Conservation (phyloP, 805 yeast genomes). For the Lipomyces yamadae region DNA sequence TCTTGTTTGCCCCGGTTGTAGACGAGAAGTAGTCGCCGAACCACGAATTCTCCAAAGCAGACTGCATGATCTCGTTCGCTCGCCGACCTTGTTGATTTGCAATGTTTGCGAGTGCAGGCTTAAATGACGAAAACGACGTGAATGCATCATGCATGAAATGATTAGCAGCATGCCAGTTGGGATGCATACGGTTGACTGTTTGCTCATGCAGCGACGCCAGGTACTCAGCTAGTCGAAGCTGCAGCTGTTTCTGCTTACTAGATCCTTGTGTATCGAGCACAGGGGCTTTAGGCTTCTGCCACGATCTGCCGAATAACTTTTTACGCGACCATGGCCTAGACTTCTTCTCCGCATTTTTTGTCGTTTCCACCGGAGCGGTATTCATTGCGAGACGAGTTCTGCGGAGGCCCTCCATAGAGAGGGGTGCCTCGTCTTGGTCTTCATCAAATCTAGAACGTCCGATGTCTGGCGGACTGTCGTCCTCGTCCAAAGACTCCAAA, state of each 20-base stretch:
- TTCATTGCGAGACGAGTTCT: constrained; percentile 1
- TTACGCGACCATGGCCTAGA: constrained; percentile 17
- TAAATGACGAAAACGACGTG: constrained; percentile 26
- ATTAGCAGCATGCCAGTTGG: constrained; percentile 32
- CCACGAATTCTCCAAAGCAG: constrained; percentile 32
- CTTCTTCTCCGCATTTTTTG: constrained; percentile 19
- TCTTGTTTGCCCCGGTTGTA: constrained; percentile 4
- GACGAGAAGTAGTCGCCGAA: constrained; percentile 25
- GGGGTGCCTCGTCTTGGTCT: constrained; percentile 16
- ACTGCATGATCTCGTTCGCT: constrained; percentile 25
- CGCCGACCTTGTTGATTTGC: constrained; percentile 30
- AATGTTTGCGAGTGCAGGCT: constrained; percentile 32
- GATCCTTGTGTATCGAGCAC: constrained; percentile 9
- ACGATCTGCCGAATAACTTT: constrained; percentile 11
- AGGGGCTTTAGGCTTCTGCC: neutral
- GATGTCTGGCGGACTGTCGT: neutral
- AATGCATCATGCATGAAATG: constrained; percentile 32
- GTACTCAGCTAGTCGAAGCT: constrained; percentile 31
- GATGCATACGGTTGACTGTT: constrained; percentile 29
- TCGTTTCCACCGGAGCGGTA: neutral
- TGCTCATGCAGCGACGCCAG: constrained; percentile 26
- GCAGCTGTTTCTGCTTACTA: constrained; percentile 18
- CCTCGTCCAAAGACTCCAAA: constrained; percentile 18
- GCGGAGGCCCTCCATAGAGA: constrained; percentile 14
- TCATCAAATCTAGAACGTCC: neutral